Evolutionary conservation across 1,284 basidiomycete genomes (phyloP).

Genomic region (Fomitopsis pinicola): DNA sequence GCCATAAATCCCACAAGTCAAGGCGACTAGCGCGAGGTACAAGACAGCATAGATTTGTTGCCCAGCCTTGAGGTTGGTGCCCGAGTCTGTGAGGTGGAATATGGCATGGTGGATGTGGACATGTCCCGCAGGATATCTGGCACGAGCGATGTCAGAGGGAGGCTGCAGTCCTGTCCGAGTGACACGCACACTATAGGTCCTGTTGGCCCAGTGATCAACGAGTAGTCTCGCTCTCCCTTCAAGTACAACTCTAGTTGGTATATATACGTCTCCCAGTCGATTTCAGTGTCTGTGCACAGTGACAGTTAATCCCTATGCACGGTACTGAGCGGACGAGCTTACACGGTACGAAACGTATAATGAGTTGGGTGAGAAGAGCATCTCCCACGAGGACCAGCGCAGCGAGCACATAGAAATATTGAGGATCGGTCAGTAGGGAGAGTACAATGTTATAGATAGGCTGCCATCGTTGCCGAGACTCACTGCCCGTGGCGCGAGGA

Average conservation of each 20-base stretch:
- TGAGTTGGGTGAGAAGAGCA: slow-evolving; percentile 67
- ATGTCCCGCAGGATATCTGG: slow-evolving; percentile 93
- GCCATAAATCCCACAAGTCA: slow-evolving; percentile 69
- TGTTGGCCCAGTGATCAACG: slow-evolving; percentile 84
- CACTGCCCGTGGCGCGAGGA: neutral
- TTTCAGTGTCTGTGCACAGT: slow-evolving; percentile 83
- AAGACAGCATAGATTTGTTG: slow-evolving; percentile 78
- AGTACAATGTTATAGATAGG: slow-evolving; percentile 5
- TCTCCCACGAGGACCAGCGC: slow-evolving; percentile 67
- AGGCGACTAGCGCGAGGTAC: slow-evolving; percentile 63
- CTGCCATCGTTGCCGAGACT: neutral
- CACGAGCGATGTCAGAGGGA: neutral
- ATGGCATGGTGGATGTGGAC: slow-evolving; percentile 82
- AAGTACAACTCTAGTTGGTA: slow-evolving; percentile 79
- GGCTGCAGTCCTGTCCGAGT: neutral
- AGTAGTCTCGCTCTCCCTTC: slow-evolving; percentile 84
- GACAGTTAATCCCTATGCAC: slow-evolving; percentile 8
- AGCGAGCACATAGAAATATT: slow-evolving; percentile 65
- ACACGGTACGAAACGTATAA: slow-evolving; percentile 82
- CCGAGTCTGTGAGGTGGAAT: slow-evolving; percentile 59
- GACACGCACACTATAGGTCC: slow-evolving; percentile 85
- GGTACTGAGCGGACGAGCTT: slow-evolving; percentile 29
- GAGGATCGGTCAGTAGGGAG: slow-evolving; percentile 49
- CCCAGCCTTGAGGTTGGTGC: slow-evolving; percentile 59
- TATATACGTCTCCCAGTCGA: slow-evolving; percentile 96